phyloP scores from a whole-genome alignment of 345 rosid genomes.

The Citrus unshiu region DNA sequence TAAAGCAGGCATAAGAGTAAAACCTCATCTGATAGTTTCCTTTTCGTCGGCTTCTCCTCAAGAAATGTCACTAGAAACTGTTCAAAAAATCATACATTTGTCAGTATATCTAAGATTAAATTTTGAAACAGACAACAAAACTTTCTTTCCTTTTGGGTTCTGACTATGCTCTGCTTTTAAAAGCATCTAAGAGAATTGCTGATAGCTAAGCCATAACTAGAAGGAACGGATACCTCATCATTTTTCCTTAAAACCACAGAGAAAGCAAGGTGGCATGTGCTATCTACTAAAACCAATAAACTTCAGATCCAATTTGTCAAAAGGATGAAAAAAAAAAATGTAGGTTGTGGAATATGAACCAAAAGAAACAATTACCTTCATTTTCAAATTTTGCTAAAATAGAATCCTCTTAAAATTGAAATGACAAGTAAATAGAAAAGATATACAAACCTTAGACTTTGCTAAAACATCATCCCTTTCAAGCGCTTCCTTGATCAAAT shows the following conservation, averaged over 20 bases:
- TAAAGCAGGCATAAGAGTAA: slow-evolving; percentile 11
- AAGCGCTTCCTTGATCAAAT: slow-evolving; percentile 58
- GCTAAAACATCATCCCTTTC: slow-evolving; percentile 48
- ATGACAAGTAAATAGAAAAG: neutral
- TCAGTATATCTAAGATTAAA: neutral
- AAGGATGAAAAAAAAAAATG: neutral
- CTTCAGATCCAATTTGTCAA: neutral
- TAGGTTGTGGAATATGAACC: neutral
- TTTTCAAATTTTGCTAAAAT: neutral
- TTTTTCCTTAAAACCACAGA: neutral
- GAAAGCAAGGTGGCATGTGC: neutral
- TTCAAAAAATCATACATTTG: slow-evolving; percentile 16
- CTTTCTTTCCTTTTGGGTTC: neutral
- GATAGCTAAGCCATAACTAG: neutral
- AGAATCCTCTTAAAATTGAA: neutral
- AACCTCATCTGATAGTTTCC: slow-evolving; percentile 58
- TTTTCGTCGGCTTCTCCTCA: slow-evolving; percentile 58
- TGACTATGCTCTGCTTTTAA: neutral
- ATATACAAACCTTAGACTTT: slow-evolving; percentile 57
- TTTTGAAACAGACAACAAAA: neutral
- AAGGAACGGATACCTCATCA: neutral
- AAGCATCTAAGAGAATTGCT: neutral
- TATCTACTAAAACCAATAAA: neutral
- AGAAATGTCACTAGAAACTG: slow-evolving; percentile 66
- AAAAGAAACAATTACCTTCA: neutral